phyloP scores from a whole-genome alignment of 2,329 filamentous ascomycete species.

The Aspergillus udagawae region DNA sequence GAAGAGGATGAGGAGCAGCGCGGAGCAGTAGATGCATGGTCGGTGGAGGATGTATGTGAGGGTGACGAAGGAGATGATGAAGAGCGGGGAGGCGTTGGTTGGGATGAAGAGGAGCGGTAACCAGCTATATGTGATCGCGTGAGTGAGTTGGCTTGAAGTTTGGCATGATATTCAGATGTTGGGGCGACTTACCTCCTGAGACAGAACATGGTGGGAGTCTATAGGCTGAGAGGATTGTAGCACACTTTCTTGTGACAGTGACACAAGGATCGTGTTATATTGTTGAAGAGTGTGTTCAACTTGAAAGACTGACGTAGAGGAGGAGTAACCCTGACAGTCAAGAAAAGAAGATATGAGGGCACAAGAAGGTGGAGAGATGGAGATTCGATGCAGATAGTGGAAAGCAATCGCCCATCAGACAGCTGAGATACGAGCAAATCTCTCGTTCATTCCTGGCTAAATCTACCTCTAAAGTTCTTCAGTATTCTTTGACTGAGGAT shows the following conservation, averaged over 20 bases:
- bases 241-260: constrained; percentile 1
- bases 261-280: background rate
- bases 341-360: background rate
- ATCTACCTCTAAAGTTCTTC: too few relatives aligned
- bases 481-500: background rate
- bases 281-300: constrained; percentile 1
- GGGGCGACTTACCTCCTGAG: constrained; percentile 53
- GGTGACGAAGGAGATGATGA: constrained; percentile 83
- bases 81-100: constrained; percentile 77
- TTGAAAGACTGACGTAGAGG: background rate
- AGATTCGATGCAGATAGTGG: constrained; percentile 3
- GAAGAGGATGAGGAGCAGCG: constrained; percentile 92
- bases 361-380: background rate
- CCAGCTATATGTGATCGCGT: constrained; percentile 54
- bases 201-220: constrained; percentile 56
- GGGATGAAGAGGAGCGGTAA: constrained; percentile 84
- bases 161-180: background rate
- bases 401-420: background rate
- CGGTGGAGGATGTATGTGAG: constrained; percentile 95
- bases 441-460: background rate
- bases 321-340: background rate
- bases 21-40: constrained; percentile 95
- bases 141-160: background rate
- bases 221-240: background rate
- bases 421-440: background rate